Base-by-base conservation (phyloP, 2,329 filamentous ascomycete genomes). In the Arthroderma uncinatum region DNA sequence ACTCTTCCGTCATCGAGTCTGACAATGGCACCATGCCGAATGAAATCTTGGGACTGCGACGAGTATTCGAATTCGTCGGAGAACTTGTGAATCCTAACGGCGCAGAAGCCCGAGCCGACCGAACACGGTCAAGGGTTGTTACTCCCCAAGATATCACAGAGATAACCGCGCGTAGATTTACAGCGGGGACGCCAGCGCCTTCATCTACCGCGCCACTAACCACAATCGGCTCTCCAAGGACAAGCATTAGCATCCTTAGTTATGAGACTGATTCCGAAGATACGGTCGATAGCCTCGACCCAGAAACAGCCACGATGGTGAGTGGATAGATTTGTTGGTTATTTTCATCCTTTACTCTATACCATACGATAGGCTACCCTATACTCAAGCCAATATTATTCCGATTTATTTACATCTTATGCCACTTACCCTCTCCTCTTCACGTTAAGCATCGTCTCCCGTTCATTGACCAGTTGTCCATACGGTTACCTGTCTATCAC, bases 11-110 rank as follows among this genome's bases (percentile, higher is more conserved):
- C 14, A 76, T 79, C 44, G 64, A 74, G 2, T 70, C 74, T 56
- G 73, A 77, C 54, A 75, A 79, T 54, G 66, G 64, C 25, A 65
- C 70, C 14, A 74, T 78, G 70, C 70, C 75, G 58, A 69, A 71
- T 23, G 76, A 79, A 58, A 80, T 82, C 37, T 67, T 75, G 12
- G 75, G 77, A 52, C 68, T 83, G 19, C 70, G 78, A 33, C 70
- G 74, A 16, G 78, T 79, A 0, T 76, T 80, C 53, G 74, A 78
- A 54, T 75, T 80, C 25, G 79, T 82, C 1, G 73, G 74, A 42
- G 71, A 76, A 42, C 66, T 80, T 8, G 71, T 79, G 30, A 65
- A 69, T 28, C 74, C 74, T 12, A 69, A 71, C 55, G 68, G 70
- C 59, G 66, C 69, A 59, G 52, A 68, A 14, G 56, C 58, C 30